Conservation (phyloP, 768 basidiomycete genomes). For the Lentinula sp. region DNA sequence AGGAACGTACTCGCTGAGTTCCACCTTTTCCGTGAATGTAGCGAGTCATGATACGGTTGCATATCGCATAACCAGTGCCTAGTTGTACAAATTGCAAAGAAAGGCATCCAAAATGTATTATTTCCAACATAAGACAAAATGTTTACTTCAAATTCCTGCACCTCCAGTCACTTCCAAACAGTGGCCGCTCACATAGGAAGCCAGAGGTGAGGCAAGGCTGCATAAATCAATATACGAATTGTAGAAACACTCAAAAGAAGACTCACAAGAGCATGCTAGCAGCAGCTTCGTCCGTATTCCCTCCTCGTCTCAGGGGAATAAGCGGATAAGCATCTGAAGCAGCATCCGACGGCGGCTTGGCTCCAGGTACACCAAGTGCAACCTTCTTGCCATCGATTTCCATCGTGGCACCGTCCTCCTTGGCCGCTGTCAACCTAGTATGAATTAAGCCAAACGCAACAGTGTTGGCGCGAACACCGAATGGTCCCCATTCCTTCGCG, state of each 20-base stretch:
- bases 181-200: slow-evolving; percentile 77
- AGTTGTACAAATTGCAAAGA: not conserved
- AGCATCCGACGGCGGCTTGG: slow-evolving; percentile 27
- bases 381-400: slow-evolving; percentile 82
- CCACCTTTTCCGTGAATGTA: slow-evolving; percentile 33
- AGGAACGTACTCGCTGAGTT: slow-evolving; percentile 28
- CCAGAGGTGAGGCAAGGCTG: slow-evolving; percentile 73
- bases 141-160: slow-evolving; percentile 42
- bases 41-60: slow-evolving; percentile 49
- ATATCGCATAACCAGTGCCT: slow-evolving; percentile 29
- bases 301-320: slow-evolving; percentile 65
- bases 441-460: slow-evolving; percentile 74
- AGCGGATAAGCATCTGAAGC: slow-evolving; percentile 29
- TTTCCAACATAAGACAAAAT: not conserved
- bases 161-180: slow-evolving; percentile 84
- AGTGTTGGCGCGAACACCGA: slow-evolving; percentile 78
- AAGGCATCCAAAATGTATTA: not conserved
- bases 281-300: slow-evolving; percentile 71
- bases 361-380: slow-evolving; percentile 70
- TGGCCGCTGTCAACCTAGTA: slow-evolving; percentile 74
- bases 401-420: slow-evolving; percentile 71
- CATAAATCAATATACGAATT: slow-evolving; percentile 6
- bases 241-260: not conserved
- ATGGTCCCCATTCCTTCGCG: slow-evolving; percentile 83
- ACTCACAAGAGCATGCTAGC: slow-evolving; percentile 72